Percentiles rank a stretch among this genome's conserved stretches.
phyloP scores from a whole-genome alignment of 2,329 filamentous ascomycete species.

The Fusarium piperis region DNA sequence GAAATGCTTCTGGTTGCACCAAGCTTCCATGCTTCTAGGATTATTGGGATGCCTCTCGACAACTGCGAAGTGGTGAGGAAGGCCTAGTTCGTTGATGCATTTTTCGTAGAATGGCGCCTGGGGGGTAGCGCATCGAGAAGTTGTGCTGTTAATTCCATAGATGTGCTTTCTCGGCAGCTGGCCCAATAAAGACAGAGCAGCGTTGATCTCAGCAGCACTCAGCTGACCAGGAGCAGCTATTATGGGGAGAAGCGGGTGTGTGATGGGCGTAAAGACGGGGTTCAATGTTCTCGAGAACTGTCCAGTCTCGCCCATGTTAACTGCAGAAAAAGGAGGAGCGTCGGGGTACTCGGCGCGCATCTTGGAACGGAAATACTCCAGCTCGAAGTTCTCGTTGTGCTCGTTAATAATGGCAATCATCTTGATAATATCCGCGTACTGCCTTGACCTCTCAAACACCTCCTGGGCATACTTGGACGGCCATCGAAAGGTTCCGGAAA shows the following conservation, averaged over 20 bases:
- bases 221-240: conserved; percentile 88
- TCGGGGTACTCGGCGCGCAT: conserved; percentile 75
- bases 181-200: conserved; percentile 79
- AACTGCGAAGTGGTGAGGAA: conserved; percentile 83
- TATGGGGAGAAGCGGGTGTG: conserved; percentile 83
- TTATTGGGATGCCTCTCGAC: conserved; percentile 76
- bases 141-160: conserved; percentile 80
- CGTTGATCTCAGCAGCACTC: conserved; percentile 86
- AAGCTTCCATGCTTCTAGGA: conserved; percentile 73
- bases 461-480: conserved; percentile 76
- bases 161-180: conserved; percentile 83
- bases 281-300: conserved; percentile 86
- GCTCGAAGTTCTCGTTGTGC: conserved; percentile 87
- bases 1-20: conserved; percentile 78
- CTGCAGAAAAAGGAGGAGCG: conserved; percentile 78
- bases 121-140: conserved; percentile 70
- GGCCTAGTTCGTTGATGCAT: conserved; percentile 82
- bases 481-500: conserved; percentile 86
- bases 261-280: conserved; percentile 88
- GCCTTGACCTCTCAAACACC: conserved; percentile 76
- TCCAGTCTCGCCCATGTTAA: conserved; percentile 89
- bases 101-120: conserved; percentile 89
- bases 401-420: conserved; percentile 88
- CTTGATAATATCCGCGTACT: conserved; percentile 87
- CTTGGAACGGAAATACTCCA: conserved; percentile 86